Base-by-base conservation (phyloP, 2,329 filamentous ascomycete species). In the Hypoxylon sp. region DNA sequence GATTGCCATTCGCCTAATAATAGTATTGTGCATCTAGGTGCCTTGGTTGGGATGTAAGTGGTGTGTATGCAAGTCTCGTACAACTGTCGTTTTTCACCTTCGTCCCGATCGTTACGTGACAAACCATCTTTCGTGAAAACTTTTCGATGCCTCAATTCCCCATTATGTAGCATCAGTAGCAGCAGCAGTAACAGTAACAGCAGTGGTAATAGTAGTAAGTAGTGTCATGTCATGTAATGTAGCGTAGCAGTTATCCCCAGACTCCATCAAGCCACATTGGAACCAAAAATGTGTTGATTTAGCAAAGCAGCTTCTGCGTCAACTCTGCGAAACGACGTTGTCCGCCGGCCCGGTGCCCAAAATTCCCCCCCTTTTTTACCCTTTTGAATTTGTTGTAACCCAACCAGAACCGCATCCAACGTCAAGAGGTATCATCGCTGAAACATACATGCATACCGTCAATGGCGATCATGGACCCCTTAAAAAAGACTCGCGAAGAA, bases 351-450 rank as follows among this genome's bases (percentile, higher is more conserved):
- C 65, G 65, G 22, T 55, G 59, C 31, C 50, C 51, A 42, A 50
- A 42, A 37, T 11, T 17, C 46, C 37, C 42, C 52, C 42, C 62
- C 61, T 65, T 65, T 54, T 67, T 65, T 54, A 62, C 46, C 59
- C 57, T 59, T 71, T 68, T 35, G 51, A 61, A 50, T 59, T 39
- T 31, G 59, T 24, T 69, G 60, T 54, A 67, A 67, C 71, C 71
- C 63, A 67, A 59, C 68, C 65, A 69, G 57, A 48, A 59, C 66
- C 66, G 61, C 66, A 59, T 71, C 68, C 68, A 62, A 72, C 63
- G 63, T 68, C 59, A 68, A 71, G 68, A 71, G 71, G 71, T 72
- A 71, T 69, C 68, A 72, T 72, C 61, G 71, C 68, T 71, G 68
- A 67, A 72, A 72, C 71, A 53, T 67, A 63, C 63, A 71, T 59